phyloP scores from a whole-genome alignment of 192 early-diverging fungal genomes.

The Backusella westeae region DNA sequence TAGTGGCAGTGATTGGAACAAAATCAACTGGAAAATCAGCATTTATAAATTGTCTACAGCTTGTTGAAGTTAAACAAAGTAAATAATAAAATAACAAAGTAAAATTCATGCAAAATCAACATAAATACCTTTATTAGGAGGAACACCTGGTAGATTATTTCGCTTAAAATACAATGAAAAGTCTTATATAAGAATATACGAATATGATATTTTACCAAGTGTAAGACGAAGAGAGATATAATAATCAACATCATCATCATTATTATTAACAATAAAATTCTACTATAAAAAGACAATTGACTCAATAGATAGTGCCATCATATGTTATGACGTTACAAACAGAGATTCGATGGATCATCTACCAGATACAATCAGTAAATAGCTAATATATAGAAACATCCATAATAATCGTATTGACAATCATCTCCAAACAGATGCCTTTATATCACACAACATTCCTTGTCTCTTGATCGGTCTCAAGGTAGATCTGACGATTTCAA shows the following conservation, averaged over 20 bases:
- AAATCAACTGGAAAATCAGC: conserved; percentile 27
- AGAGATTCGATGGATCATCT: conserved; percentile 32
- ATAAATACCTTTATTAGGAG: background rate
- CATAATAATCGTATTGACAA: background rate
- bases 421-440: background rate
- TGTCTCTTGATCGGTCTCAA: conserved; percentile 30
- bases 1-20: conserved; percentile 19
- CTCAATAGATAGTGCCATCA: conserved; percentile 22
- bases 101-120: background rate
- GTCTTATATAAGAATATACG: background rate
- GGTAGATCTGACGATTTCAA: conserved; percentile 19
- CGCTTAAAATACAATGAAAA: conserved; percentile 13
- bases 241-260: too few species aligned
- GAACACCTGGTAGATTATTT: conserved; percentile 1
- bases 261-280: background rate
- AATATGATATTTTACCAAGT: background rate
- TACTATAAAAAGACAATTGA: background rate
- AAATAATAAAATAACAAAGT: background rate
- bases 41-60: conserved; percentile 16
- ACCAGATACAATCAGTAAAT: conserved; percentile 34
- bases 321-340: conserved; percentile 30
- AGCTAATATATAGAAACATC: background rate
- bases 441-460: conserved; percentile 19
- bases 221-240: background rate
- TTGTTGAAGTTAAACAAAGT: conserved; percentile 9